Evolutionary conservation across 129 eudicot genomes (phyloP), one percentile per base, ranked within the genome.

Genomic region (Pulicaria dysenterica): DNA sequence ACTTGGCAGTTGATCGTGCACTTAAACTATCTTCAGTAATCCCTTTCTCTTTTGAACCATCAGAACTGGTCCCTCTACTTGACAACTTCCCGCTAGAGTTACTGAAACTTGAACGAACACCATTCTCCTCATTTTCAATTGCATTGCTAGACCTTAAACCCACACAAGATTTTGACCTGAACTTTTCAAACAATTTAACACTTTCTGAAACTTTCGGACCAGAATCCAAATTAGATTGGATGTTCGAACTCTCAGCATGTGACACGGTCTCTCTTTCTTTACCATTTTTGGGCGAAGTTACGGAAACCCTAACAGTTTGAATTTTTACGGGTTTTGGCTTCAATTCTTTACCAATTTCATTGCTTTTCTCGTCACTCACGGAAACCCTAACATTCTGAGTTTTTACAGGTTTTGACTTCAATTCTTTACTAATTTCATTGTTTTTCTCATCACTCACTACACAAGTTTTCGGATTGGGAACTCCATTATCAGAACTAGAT

Each of bases 161-260:
- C 10, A 57, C 43, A 64, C 57, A 24, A 58, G 84, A 62, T 64
- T 73, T 79, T 15, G 61, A 67, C 56, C 48, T 81, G 4, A 66
- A 69, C 40, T 65, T 73, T 66, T 79, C 88, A 48, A 42, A 62
- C 45, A 46, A 40, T 6, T 68, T 67, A 12, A 63, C 81, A 48
- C 85, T 79, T n/a, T 79, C 78, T 0, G 68, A 79, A 31, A 76
- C 84, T 34, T 79, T 76, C 77, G 44, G 59, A 46, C 43, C 44
- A 3, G 67, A 51, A 59, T 82, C 81, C n/a, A 42, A 56, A 16
- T 40, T 24, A 34, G 12, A 47, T 12, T 64, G 63, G 2, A 53
- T 48, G 34, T 67, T 57, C 24, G 59, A 47, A 34, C 13, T 53
- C 8, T 56, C 68, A 1, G 9, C 64, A 36, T 19, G 45, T 3